A percentile compares a stretch with the other conserved stretches of the same genome.
These are phyloP conservation scores for Claviceps sp. DNA, from an alignment of 2,329 filamentous ascomycete species.

Conservation along the genomic window DNA sequence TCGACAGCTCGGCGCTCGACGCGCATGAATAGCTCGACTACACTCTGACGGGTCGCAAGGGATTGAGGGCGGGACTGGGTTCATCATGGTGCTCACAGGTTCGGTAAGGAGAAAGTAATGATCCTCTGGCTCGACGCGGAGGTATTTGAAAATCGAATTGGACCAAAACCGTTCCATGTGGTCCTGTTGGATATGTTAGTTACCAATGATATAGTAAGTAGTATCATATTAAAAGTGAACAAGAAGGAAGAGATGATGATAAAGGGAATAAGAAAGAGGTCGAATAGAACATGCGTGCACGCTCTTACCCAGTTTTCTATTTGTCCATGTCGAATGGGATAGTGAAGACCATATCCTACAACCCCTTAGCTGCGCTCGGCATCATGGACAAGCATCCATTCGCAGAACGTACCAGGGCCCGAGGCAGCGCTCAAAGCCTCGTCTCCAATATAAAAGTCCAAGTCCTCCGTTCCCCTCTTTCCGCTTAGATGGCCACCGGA, in stretches of 20 bases:
- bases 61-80: not conserved
- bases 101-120: conserved; percentile 98
- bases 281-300: too few relatives aligned
- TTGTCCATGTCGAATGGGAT: conserved; percentile 94
- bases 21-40: too few relatives aligned
- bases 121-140: conserved; percentile 94
- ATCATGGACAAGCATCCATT: not conserved
- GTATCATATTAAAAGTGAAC: not conserved
- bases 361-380: conserved; percentile 4
- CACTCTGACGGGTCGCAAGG: not conserved
- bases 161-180: conserved; percentile 99
- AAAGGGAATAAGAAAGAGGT: not conserved
- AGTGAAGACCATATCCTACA: conserved; percentile 84
- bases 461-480: conserved; percentile 92
- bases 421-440: conserved; percentile 75
- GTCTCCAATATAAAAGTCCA: conserved; percentile 98
- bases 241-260: not conserved
- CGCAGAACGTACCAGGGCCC: conserved; percentile 54
- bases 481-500: conserved; percentile 60
- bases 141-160: conserved; percentile 99
- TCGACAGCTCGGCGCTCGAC: not conserved
- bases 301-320: conserved; percentile 88
- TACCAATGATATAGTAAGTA: too few relatives aligned
- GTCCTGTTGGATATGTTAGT: conserved; percentile 46
- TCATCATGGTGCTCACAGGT: conserved; percentile 48